Evolutionary conservation across 345 rosid genomes (phyloP), one percentile per base, ranked within the genome.

Genomic region (Geranium rotundifolium): DNA sequence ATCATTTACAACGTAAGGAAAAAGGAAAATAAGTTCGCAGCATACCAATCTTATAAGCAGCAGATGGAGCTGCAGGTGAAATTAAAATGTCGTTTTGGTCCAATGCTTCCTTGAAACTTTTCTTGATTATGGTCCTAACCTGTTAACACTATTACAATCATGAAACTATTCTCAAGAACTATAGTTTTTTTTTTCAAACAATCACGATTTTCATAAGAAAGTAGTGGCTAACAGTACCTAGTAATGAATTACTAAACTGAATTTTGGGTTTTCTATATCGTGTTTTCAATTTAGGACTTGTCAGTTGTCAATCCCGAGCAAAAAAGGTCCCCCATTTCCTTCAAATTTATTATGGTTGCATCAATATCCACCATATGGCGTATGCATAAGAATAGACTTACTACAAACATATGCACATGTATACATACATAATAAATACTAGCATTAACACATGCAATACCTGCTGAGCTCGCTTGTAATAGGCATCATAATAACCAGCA

Each of bases 401-500:
- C 52, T 46, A 12, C 52, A 46, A 46, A 14, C 10, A 34, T 34
- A 34, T 8, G 41, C 10, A 46, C 52, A 46, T 9, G 10, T 46
- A 46, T 46, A 14, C 14, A 12, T 9, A 41, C 50, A 5, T 9
- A 41, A 41, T 41, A 3, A 5, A 3, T 2, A 9, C 31, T n/a
- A 57, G 30, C 54, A 55, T 39, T 49, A 13, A 55, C 17, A 60
- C 19, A 14, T 19, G 10, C 27, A 4, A n/a, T 74, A 91, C 96
- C 85, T 89, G 90, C 68, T 89, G 98, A 54, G 98, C 95, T 56
- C 96, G 92, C 76, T 85, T 91, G 78, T 91, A 89, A 70, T 89
- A 89, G 54, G 96, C 95, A 78, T 91, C 93, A 69, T 91, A 91
- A 75, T 89, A 91, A 64, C 96, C 98, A 19, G 95, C 88, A 59